These are phyloP conservation scores for Phtheirospermum japonicum DNA, from an alignment of 257 asterid species.

Conservation along the genomic window DNA sequence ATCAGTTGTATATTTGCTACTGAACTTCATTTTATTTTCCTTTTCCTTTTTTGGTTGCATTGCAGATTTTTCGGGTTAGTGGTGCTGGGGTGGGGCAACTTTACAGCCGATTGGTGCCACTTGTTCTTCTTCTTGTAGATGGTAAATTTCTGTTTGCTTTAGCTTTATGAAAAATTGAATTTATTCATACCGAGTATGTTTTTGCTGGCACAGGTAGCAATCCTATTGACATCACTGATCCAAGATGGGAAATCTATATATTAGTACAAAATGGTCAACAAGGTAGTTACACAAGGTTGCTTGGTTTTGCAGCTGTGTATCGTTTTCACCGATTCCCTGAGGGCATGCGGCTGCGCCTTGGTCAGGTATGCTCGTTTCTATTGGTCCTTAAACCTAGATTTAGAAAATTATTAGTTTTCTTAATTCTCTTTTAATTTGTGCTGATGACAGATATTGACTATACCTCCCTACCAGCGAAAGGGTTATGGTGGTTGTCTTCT, in stretches of 20 bases:
- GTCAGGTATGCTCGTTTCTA: slow-evolving; percentile 62
- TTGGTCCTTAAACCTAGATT: background rate
- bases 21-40: background rate
- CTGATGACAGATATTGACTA: slow-evolving; percentile 61
- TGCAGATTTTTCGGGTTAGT: slow-evolving; percentile 34
- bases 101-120: slow-evolving; percentile 35
- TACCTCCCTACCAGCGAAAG: slow-evolving; percentile 81
- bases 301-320: slow-evolving; percentile 91
- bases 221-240: slow-evolving; percentile 92
- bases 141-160: slow-evolving; percentile 25
- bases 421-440: background rate
- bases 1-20: slow-evolving; percentile 7
- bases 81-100: slow-evolving; percentile 49
- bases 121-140: slow-evolving; percentile 52
- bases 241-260: slow-evolving; percentile 85
- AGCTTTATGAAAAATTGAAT: slow-evolving; percentile 8
- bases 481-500: slow-evolving; percentile 77
- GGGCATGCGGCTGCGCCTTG: slow-evolving; percentile 73
- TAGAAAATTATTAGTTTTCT: background rate
- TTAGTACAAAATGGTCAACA: slow-evolving; percentile 47
- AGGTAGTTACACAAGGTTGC: slow-evolving; percentile 38
- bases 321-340: slow-evolving; percentile 75
- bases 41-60: slow-evolving; percentile 5
- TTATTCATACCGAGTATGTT: background rate
- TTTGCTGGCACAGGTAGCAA: slow-evolving; percentile 75